Evolutionary conservation across 371 early-diverging fungal genomes (phyloP).

Genomic region (Amoeboradix gromovi): DNA sequence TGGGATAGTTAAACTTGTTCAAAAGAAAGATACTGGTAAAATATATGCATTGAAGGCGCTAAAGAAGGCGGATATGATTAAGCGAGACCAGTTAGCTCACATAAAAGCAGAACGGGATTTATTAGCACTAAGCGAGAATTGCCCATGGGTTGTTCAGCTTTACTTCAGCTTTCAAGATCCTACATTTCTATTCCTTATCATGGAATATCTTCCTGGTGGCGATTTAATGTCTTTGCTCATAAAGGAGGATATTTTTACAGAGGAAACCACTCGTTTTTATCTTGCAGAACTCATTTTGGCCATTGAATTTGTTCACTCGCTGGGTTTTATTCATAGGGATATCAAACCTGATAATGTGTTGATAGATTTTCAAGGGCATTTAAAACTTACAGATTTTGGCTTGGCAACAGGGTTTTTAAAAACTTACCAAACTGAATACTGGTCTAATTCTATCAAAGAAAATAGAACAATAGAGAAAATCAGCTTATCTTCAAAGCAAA

Average conservation of each 20-base stretch:
- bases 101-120: constrained; percentile 90
- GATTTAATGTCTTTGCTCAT: constrained; percentile 86
- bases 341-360: constrained; percentile 15
- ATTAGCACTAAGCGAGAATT: constrained; percentile 62
- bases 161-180: constrained; percentile 86
- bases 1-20: constrained; percentile 82
- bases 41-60: constrained; percentile 93
- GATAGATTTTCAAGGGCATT: constrained; percentile 8
- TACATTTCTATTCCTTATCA: constrained; percentile 72
- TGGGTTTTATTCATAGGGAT: constrained; percentile 85
- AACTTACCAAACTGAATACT: constrained; percentile 69
- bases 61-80: constrained; percentile 81
- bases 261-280: constrained; percentile 87
- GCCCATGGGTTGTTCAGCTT: constrained; percentile 92
- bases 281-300: constrained; percentile 88
- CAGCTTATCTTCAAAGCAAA: not conserved
- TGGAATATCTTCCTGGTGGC: constrained; percentile 93
- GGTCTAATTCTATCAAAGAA: constrained; percentile 26
- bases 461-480: not conserved
- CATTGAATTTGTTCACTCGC: constrained; percentile 69
- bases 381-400: constrained; percentile 79
- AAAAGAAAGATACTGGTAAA: constrained; percentile 79
- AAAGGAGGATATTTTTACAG: constrained; percentile 77
- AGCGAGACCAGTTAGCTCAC: constrained; percentile 82
- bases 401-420: constrained; percentile 93